These are phyloP conservation scores for Calendula officinalis DNA, from an alignment of 129 eudicot species.

Conservation along the genomic window DNA sequence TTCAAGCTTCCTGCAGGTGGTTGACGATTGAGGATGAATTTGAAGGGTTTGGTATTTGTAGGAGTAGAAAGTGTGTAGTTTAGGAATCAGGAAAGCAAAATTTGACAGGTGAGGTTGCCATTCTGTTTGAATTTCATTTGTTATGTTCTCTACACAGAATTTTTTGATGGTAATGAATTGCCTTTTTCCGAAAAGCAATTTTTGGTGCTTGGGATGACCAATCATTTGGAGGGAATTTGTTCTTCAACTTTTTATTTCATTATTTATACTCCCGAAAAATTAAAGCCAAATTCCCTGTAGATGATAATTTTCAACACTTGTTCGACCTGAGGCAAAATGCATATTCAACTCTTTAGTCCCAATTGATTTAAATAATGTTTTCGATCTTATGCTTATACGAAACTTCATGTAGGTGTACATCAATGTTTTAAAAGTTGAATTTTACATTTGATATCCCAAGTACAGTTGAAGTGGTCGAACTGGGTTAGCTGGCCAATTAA, in stretches of 20 bases:
- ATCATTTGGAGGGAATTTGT: constrained; percentile 75
- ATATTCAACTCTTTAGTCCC: too few species aligned
- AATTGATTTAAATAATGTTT: too few species aligned
- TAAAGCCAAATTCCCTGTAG: too few species aligned
- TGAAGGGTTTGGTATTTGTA: constrained; percentile 21
- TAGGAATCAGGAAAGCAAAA: constrained; percentile 32
- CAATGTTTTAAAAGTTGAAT: too few species aligned
- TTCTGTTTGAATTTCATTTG: constrained; percentile 33
- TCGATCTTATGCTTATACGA: too few species aligned
- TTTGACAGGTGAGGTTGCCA: constrained; percentile 15
- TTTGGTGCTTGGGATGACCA: constrained; percentile 28
- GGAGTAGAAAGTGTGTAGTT: constrained; percentile 13
- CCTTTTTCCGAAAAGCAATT: constrained; percentile 24
- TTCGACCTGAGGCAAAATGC: too few species aligned
- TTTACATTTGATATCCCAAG: too few species aligned
- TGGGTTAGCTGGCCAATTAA: too few species aligned
- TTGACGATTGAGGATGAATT: not conserved
- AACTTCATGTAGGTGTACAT: too few species aligned
- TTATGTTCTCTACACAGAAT: not conserved
- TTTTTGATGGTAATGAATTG: constrained; percentile 23
- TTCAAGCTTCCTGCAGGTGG: not conserved
- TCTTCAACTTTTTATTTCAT: constrained; percentile 23
- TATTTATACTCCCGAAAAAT: too few species aligned
- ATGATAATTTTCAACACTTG: too few species aligned
- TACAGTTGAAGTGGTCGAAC: too few species aligned